Evolutionary conservation across 345 rosid species (phyloP).

Genomic region (Linum lewisii): DNA sequence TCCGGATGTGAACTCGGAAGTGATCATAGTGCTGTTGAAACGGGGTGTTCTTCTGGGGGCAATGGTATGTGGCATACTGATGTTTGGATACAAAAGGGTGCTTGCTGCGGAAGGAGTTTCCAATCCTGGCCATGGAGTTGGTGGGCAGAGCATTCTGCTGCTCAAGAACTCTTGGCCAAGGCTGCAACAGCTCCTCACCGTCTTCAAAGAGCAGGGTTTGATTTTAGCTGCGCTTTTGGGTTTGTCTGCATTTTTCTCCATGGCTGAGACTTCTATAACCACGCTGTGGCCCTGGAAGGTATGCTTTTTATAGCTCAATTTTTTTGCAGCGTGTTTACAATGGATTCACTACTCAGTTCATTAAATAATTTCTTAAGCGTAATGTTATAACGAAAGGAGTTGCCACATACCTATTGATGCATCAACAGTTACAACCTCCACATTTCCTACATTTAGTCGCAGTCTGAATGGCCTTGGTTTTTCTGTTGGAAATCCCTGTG

Average conservation of each 20-base stretch:
- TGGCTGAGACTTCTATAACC: constrained; percentile 94
- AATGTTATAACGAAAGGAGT: neutral
- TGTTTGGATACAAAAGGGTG: constrained; percentile 48
- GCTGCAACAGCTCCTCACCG: constrained; percentile 51
- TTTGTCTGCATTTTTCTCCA: constrained; percentile 82
- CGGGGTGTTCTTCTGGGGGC: constrained; percentile 52
- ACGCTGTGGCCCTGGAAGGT: constrained; percentile 98
- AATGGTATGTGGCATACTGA: constrained; percentile 46
- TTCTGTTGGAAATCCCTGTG: neutral
- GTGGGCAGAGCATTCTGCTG: constrained; percentile 48
- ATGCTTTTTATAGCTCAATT: constrained; percentile 5
- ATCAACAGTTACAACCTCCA: too few relatives aligned
- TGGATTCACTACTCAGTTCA: neutral
- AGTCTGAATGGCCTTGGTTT: neutral
- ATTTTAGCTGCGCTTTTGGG: constrained; percentile 62
- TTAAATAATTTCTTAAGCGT: neutral
- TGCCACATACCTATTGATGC: too few relatives aligned
- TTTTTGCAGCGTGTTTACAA: neutral
- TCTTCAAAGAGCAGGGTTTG: constrained; percentile 76
- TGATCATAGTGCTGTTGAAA: constrained; percentile 34
- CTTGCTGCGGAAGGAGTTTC: constrained; percentile 54
- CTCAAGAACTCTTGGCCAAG: constrained; percentile 66
- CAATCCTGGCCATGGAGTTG: constrained; percentile 64
- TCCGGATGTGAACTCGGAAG: constrained; percentile 23
- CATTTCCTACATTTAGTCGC: too few relatives aligned